Base-by-base conservation (phyloP, 2,329 filamentous ascomycete species). In the Colletotrichum sp. region DNA sequence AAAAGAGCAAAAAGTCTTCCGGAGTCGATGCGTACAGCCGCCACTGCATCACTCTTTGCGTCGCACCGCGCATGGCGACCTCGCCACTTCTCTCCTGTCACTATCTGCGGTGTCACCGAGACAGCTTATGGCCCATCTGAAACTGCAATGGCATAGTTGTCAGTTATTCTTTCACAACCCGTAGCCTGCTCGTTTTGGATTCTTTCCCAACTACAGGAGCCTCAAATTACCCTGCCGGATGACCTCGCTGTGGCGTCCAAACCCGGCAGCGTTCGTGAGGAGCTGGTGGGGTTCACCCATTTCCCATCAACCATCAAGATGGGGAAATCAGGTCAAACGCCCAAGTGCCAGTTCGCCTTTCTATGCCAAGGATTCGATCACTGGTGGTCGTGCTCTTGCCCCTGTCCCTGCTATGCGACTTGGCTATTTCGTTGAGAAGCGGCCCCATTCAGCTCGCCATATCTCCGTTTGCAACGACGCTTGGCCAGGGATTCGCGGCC, bases 21-120 rank as follows among this genome's bases (percentile, higher is more conserved):
- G 82, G 82, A 82, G 81, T 83, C 82, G 78, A 81, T 82, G 83
- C 82, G 81, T 77, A 83, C 80, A 83, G 78, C 83, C 83, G 83
- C 68, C 75, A 64, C 73, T 52, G 68, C 70, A 69, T 79, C 78
- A 78, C 57, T 43, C 79, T 77, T 76, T 70, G 78, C 77, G 80
- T 80, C 75, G 71, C 78, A 80, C 81, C 71, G 28, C 66, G 70
- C 70, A 76, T 74, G 74, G 67, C 72, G 66, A 77, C 63, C 70
- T 76, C 68, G 72, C 77, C 74, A 68, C 76, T 71, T 75, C 60
- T 80, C 77, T 77, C 81, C 81, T 83, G 81, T 82, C 81, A 83
- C 81, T 80, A 80, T 76, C 78, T 82, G 80, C 78, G 75, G 83
- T 85, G 78, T 77, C 74, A 84, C 82, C 71, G 66, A 79, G 79